Conservation (phyloP, 2,329 filamentous ascomycete genomes). For the Diaporthe citriasiana region DNA sequence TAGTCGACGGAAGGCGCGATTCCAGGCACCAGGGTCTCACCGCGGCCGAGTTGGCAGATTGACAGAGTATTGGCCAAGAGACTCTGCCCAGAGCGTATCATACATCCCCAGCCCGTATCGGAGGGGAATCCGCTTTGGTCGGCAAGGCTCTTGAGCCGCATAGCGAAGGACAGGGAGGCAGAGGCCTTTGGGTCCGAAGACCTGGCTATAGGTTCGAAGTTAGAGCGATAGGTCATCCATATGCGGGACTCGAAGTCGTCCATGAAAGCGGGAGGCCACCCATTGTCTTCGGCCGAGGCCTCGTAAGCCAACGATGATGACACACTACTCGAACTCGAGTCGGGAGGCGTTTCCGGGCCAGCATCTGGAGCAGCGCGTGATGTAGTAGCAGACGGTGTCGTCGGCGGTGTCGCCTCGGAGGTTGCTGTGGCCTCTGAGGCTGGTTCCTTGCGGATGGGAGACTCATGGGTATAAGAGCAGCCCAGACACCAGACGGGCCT, state of each 20-base stretch:
- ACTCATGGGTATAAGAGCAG: slow-evolving; percentile 62
- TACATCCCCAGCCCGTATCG: slow-evolving; percentile 97
- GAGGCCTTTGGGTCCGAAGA: slow-evolving; percentile 80
- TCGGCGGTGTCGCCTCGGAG: slow-evolving; percentile 43
- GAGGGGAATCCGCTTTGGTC: slow-evolving; percentile 89
- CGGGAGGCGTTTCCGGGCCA: slow-evolving; percentile 61
- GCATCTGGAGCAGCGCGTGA: slow-evolving; percentile 36
- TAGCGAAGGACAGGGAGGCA: slow-evolving; percentile 82
- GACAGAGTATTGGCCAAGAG: slow-evolving; percentile 88
- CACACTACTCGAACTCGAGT: slow-evolving; percentile 65
- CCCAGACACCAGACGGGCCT: slow-evolving; percentile 88
- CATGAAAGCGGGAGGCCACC: slow-evolving; percentile 89
- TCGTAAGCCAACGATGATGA: slow-evolving; percentile 66
- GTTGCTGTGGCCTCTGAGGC: slow-evolving; percentile 37
- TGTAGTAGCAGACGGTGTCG: slow-evolving; percentile 36
- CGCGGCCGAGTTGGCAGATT: slow-evolving; percentile 81
- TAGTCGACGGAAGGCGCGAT: background rate
- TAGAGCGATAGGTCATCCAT: slow-evolving; percentile 96
- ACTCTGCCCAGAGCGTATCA: slow-evolving; percentile 97
- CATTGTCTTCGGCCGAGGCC: slow-evolving; percentile 61
- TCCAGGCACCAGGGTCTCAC: slow-evolving; percentile 59
- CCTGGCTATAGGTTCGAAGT: slow-evolving; percentile 85
- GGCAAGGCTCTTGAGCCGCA: slow-evolving; percentile 83
- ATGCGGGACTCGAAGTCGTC: slow-evolving; percentile 93
- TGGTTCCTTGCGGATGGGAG: slow-evolving; percentile 1